phyloP scores from a whole-genome alignment of 1,284 basidiomycete genomes.

The Trametes polyzona region DNA sequence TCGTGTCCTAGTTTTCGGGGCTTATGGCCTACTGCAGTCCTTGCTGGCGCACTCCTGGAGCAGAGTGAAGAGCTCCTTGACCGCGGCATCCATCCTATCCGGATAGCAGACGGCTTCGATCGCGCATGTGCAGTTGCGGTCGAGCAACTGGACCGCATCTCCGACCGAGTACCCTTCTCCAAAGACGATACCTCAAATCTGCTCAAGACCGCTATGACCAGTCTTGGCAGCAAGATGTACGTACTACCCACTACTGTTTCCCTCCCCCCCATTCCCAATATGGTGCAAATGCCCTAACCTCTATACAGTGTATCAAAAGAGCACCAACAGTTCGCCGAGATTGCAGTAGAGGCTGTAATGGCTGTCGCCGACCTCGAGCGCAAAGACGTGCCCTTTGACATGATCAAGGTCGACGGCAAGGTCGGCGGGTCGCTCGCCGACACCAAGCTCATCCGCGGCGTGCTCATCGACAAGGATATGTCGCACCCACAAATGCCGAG shows the following conservation, averaged over 20 bases:
- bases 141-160: conserved; percentile 88
- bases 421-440: conserved; percentile 97
- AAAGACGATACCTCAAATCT: conserved; percentile 84
- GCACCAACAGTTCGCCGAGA: conserved; percentile 93
- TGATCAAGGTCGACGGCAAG: conserved; percentile 99
- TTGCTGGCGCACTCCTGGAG: conserved; percentile 94
- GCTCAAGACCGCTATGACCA: conserved; percentile 94
- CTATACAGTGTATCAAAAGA: conserved; percentile 91
- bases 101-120: conserved; percentile 98
- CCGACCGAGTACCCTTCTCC: conserved; percentile 90
- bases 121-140: conserved; percentile 91
- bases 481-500: conserved; percentile 98
- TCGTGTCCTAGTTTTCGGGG: not conserved
- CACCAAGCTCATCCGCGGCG: conserved; percentile 91
- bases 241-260: conserved; percentile 25
- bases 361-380: conserved; percentile 95
- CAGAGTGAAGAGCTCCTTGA: conserved; percentile 92
- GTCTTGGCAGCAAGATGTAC: conserved; percentile 96
- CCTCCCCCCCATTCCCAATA: not conserved
- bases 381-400: conserved; percentile 95
- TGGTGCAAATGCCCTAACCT: not conserved
- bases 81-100: conserved; percentile 96
- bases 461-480: conserved; percentile 99
- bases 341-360: conserved; percentile 96
- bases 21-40: conserved; percentile 59